Conservation (phyloP, 352 stramenopile genomes). For the Thraustochytrium striatum region DNA sequence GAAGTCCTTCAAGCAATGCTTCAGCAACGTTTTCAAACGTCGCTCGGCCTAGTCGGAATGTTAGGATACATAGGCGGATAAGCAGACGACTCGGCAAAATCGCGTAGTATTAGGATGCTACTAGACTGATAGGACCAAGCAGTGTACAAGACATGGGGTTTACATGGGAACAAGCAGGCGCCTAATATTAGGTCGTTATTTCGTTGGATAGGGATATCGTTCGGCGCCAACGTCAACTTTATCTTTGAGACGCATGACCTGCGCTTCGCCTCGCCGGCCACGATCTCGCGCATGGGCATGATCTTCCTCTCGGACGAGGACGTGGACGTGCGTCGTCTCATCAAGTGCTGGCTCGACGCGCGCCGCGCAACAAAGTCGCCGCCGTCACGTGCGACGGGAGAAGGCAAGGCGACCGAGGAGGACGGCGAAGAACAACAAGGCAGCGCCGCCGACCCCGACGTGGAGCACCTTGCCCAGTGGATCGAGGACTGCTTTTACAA, state of each 20-base stretch:
- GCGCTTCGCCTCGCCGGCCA: constrained; percentile 87
- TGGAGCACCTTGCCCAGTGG: constrained; percentile 67
- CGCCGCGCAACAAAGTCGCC: not conserved
- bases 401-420: constrained; percentile 66
- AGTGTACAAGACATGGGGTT: too few relatives aligned
- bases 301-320: constrained; percentile 90
- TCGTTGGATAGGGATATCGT: too few relatives aligned
- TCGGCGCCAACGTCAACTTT: constrained; percentile 91
- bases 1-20: too few relatives aligned
- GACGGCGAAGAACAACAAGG: constrained; percentile 75
- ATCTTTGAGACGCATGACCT: constrained; percentile 93
- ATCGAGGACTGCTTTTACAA: constrained; percentile 86
- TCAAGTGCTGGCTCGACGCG: constrained; percentile 54
- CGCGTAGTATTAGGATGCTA: too few relatives aligned
- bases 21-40: too few relatives aligned
- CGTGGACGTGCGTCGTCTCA: constrained; percentile 58
- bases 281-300: constrained; percentile 92
- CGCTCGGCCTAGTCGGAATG: too few relatives aligned
- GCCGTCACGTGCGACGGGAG: too few relatives aligned
- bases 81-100: too few relatives aligned
- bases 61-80: too few relatives aligned
- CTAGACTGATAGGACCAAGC: too few relatives aligned
- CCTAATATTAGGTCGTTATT: too few relatives aligned
- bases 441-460: constrained; percentile 61
- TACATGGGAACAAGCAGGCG: too few relatives aligned